Base-by-base conservation (phyloP, 495 filamentous ascomycete species). In the Aspergillus indologenus region DNA sequence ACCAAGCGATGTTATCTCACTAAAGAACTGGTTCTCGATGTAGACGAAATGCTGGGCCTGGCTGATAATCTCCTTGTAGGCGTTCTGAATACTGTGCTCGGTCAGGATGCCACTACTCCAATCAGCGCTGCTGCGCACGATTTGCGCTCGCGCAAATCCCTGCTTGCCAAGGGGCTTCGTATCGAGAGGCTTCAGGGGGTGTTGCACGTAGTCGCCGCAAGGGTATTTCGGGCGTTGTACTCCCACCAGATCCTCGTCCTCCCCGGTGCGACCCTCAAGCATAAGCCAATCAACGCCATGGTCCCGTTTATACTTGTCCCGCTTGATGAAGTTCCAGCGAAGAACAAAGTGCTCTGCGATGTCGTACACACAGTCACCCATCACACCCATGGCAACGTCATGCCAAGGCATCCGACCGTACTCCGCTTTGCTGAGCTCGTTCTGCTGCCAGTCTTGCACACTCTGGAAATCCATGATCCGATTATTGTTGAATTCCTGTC, bases 1-100 rank as follows among this genome's bases (percentile, higher is more conserved):
- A 11, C 1, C 21, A 15, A 29, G 26, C 26, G 26, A 9, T 5
- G 5, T 47, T 53, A 61, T 26, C 65, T 68, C 72, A 80, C 74
- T 94, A 81, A 98, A 97, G 78, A 97, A 96, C 62, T 98, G 93
- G 64, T 98, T 98, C 71, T 97, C 92, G 60, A 97, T 96, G 73
- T 98, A 98, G 48, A 98, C 88, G 67, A 87, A 96, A 68, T 97
- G 90, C 72, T 93, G 72, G 0, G 93, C 93, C 53, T 87, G 88
- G 23, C 85, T 75, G 61, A 97, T 98, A 22, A 91, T 73, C 54
- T 96, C 89, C 57, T 78, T 85, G 68, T 97, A 97, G 9, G 94
- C 93, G 65, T 90, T 96, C 59, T 95, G 91, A 47, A 98, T 96
- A 62, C 87, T 92, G 61, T 92, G 89, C 57, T 98, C 94, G 2